Percentiles rank a stretch among this genome's conserved stretches.
Conservation (phyloP, 306 rosid species). For the Heteromeles arbutifolia region DNA sequence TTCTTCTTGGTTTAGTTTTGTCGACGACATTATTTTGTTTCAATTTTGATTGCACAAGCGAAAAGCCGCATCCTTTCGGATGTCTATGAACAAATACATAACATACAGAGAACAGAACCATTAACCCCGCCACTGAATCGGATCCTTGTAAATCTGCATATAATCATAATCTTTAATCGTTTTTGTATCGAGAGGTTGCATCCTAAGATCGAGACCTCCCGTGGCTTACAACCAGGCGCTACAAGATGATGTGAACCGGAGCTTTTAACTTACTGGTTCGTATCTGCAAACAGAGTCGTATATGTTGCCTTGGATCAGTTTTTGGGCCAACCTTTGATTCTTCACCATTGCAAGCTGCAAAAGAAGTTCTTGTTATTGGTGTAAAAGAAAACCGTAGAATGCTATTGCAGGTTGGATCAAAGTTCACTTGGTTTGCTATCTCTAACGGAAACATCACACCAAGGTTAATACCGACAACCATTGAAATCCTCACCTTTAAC, state of each 20-base stretch:
- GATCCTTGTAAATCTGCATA: background rate
- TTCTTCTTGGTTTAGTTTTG: background rate
- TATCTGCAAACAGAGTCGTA: conserved; percentile 83
- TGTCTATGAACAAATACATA: background rate
- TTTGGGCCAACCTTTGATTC: conserved; percentile 94
- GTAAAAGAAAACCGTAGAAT: background rate
- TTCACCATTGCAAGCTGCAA: conserved; percentile 99
- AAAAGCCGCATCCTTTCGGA: background rate
- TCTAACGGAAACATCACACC: background rate
- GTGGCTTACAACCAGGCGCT: background rate
- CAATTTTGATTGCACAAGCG: background rate
- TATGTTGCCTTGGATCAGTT: conserved; percentile 74
- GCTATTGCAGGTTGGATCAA: background rate
- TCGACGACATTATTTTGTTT: background rate
- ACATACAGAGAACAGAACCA: background rate
- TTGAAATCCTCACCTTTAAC: conserved; percentile 57
- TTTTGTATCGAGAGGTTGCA: background rate
- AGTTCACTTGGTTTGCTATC: no score
- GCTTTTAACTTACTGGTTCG: conserved; percentile 54
- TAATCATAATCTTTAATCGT: background rate
- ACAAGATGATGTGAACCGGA: background rate
- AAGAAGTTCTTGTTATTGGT: background rate
- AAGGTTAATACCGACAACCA: background rate
- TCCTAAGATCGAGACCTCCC: background rate
- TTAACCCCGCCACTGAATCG: background rate